Evolutionary conservation across 1,284 basidiomycete species (phyloP).

Genomic region (Meripilus lineatus): DNA sequence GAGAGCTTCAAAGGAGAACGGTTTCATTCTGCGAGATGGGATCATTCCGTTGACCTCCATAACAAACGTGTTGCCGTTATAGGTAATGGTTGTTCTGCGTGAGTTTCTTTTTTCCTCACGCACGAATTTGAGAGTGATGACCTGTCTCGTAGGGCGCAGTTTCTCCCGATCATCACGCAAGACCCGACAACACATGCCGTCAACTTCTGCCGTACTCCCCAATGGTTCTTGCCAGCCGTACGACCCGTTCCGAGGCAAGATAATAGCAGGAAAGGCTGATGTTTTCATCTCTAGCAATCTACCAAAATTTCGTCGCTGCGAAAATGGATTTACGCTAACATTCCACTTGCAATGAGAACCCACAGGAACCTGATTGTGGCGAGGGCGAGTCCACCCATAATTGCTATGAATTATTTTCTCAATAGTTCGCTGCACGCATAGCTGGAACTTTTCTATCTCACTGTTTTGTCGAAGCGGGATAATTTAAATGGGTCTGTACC

Average conservation of each 20-base stretch:
- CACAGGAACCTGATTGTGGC: no score
- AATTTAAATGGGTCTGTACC: no score
- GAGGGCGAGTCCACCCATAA: no score
- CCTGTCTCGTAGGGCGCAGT: slow-evolving; percentile 32
- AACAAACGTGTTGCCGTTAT: no score
- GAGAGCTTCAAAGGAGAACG: slow-evolving; percentile 36
- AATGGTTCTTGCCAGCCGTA: slow-evolving; percentile 40
- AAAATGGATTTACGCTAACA: slow-evolving; percentile 32
- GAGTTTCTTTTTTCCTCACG: slow-evolving; percentile 3
- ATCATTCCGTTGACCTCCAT: slow-evolving; percentile 29
- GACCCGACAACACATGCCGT: slow-evolving; percentile 34
- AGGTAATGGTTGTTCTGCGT: slow-evolving; percentile 35
- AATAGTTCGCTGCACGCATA: no score
- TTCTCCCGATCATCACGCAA: slow-evolving; percentile 38
- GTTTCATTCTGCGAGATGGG: slow-evolving; percentile 38
- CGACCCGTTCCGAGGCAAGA: no score
- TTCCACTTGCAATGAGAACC: slow-evolving; percentile 37
- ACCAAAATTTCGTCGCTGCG: no score
- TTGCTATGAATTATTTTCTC: no score
- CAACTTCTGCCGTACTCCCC: slow-evolving; percentile 42
- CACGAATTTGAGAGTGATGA: not conserved
- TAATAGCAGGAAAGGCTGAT: no score
- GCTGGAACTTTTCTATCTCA: no score
- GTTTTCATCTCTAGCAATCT: no score
- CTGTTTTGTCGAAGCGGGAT: no score